Evolutionary conservation across 2,329 filamentous ascomycete genomes (phyloP).

Genomic region (Thermoascus crustaceus): DNA sequence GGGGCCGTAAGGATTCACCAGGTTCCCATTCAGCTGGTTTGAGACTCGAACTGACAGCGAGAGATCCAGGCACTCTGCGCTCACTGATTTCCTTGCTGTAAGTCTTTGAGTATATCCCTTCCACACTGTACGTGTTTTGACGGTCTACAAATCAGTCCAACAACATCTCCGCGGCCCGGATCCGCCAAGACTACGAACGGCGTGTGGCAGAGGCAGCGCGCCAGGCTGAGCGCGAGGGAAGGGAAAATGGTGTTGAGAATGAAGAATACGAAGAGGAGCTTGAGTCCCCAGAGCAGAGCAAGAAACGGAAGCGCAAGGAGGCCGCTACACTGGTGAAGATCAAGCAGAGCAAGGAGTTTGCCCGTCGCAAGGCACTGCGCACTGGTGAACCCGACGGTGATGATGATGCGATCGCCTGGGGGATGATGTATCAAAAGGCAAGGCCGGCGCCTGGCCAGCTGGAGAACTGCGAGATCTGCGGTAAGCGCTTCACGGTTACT

Average conservation of each 20-base stretch:
- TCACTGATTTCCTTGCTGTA: conserved; percentile 61
- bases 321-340: conserved; percentile 37
- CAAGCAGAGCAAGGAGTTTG: conserved; percentile 45
- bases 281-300: conserved; percentile 38
- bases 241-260: conserved; percentile 24
- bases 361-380: conserved; percentile 35
- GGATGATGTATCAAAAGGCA: conserved; percentile 50
- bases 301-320: conserved; percentile 51
- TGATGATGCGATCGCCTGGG: conserved; percentile 39
- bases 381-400: conserved; percentile 37
- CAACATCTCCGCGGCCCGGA: conserved; percentile 58
- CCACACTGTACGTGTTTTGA: conserved; percentile 2
- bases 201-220: conserved; percentile 43
- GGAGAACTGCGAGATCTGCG: conserved; percentile 77
- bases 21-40: not conserved
- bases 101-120: too few relatives aligned
- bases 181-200: conserved; percentile 51
- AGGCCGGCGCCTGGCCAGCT: conserved; percentile 69
- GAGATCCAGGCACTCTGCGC: conserved; percentile 48
- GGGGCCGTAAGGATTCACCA: conserved; percentile 38
- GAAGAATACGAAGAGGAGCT: conserved; percentile 29
- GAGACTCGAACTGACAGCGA: not conserved
- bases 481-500: conserved; percentile 86
- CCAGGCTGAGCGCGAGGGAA: conserved; percentile 21
- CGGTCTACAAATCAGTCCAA: conserved; percentile 41